Base-by-base conservation (phyloP, 2,329 filamentous ascomycete species). In the Lasiodiplodia gonubiensis region DNA sequence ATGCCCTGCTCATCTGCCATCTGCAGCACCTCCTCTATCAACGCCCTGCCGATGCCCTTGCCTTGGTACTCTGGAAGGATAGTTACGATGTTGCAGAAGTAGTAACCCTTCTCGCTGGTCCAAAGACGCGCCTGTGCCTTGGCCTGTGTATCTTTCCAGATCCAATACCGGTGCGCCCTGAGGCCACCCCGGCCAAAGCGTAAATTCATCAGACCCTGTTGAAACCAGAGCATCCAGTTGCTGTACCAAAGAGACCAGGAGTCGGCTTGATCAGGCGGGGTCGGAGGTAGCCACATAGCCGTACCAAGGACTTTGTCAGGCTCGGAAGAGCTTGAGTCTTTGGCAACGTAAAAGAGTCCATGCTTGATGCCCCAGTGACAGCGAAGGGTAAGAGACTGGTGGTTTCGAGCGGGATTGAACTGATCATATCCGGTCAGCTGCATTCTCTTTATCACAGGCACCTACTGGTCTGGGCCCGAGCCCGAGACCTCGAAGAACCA, bases 71-170 rank as follows among this genome's bases (percentile, higher is more conserved):
- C 84, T 0, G 89, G 88, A 18, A 86, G 76, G 1, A 92, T 90
- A 0, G 90, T 89, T 72, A 92, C 87, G 69, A 92, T 91, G 73
- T 92, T 93, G 70, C 90, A 89, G 71, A 92, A 92, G 73, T 92
- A 92, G 73, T 92, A 92, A 0, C 90, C 90, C 5, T 84, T 81
- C 0, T 85, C 82, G 67, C 91, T 88, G 0, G 81, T 86, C 90
- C 90, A 92, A 3, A 92, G 78, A 30, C 85, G 79, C 0, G 80
- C 79, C 66, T 92, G 90, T 0, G 86, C 88, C 48, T 86, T 80
- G 0, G 85, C 83, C 75, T 93, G 90, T 6, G 85, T 83, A 4
- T 82, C 82, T 73, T 92, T 92, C 90, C 89, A 92, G 71, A 92
- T 90, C 76, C 86, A 89, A 74, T 92, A 92, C 6, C 90, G 86